phyloP scores from a whole-genome alignment of 225 moss, liverwort and hornwort species.

The Pseudisothecium myosuroides region DNA sequence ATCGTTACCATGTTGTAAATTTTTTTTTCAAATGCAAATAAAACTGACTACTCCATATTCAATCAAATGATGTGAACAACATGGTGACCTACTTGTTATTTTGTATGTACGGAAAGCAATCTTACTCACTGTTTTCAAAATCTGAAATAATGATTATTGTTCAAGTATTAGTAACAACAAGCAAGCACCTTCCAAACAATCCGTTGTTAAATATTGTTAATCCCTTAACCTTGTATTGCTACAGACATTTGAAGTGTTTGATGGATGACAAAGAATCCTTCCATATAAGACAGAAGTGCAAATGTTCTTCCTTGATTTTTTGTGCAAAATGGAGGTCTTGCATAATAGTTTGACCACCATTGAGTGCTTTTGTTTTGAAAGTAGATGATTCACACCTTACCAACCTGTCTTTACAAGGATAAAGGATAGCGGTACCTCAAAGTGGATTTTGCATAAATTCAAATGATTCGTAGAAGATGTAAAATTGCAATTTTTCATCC shows the following conservation, averaged over 20 bases:
- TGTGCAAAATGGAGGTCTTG: not conserved
- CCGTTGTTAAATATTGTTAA: not conserved
- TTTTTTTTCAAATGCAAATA: not conserved
- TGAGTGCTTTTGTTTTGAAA: not conserved
- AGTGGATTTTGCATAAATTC: fast-evolving
- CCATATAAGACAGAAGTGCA: not conserved
- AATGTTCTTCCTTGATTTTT: not conserved
- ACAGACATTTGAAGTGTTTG: fast-evolving
- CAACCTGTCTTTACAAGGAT: not conserved
- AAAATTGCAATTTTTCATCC: not conserved
- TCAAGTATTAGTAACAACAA: not conserved
- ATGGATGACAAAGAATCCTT: not conserved
- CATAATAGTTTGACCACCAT: not conserved
- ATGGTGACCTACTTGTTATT: not conserved
- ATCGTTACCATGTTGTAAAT: not conserved
- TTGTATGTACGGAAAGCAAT: not conserved
- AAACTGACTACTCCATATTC: not conserved
- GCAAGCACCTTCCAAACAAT: not conserved
- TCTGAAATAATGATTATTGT: not conserved
- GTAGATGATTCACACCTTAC: not conserved
- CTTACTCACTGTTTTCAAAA: not conserved
- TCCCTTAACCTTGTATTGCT: too few relatives aligned
- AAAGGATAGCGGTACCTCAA: not conserved
- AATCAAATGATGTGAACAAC: not conserved
- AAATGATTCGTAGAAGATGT: fast-evolving